Evolutionary conservation across 306 rosid species (phyloP).

Genomic region (Rubus parviflorus): DNA sequence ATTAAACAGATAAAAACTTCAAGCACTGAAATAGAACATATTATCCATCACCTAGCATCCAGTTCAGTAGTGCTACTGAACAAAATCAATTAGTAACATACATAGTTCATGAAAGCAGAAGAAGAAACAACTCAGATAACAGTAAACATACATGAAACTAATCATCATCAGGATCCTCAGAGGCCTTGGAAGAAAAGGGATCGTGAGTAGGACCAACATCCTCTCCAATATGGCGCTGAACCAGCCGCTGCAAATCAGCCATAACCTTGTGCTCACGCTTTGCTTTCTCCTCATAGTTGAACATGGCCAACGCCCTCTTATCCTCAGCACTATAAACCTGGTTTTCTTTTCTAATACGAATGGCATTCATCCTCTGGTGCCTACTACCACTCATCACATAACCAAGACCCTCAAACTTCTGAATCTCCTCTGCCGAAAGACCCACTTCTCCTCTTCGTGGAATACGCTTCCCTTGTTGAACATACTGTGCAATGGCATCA

Average conservation of each 20-base stretch:
- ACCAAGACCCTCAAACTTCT: conserved; percentile 76
- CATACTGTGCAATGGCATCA: conserved; percentile 94
- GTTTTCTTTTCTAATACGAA: conserved; percentile 95
- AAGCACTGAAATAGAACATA: too few species aligned
- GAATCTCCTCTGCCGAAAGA: conserved; percentile 90
- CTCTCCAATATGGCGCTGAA: conserved; percentile 93
- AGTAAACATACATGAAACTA: conserved; percentile 39
- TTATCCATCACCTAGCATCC: background rate
- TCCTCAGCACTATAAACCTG: conserved; percentile 99
- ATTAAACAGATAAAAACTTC: background rate
- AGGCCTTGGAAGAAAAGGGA: conserved; percentile 61
- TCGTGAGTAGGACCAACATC: conserved; percentile 97
- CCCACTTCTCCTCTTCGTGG: conserved; percentile 99
- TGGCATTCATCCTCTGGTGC: conserved; percentile 98
- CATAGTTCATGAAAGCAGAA: background rate
- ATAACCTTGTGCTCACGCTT: conserved; percentile 95
- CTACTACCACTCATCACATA: conserved; percentile 98
- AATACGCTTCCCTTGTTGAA: conserved; percentile 98
- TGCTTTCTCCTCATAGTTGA: conserved; percentile 89
- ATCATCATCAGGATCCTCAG: conserved; percentile 48
- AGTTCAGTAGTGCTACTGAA: conserved; percentile 2
- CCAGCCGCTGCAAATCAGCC: conserved; percentile 95
- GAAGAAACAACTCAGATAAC: background rate
- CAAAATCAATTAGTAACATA: conserved; percentile 10
- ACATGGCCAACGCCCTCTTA: conserved; percentile 95